Evolutionary conservation across 306 rosid genomes (phyloP).

Genomic region (Dryas alaskensis): DNA sequence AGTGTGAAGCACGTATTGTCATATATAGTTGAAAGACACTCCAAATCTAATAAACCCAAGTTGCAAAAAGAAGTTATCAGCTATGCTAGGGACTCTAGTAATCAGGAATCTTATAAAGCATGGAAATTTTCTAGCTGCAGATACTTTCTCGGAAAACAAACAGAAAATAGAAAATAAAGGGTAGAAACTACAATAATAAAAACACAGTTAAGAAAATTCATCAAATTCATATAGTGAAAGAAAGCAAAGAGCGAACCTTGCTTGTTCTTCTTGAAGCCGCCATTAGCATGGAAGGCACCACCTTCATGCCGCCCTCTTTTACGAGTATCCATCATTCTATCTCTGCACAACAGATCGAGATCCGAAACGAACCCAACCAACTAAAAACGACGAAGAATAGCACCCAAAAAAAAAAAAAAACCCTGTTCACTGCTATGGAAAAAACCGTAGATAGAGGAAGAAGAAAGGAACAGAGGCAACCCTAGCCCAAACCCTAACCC

Average conservation of each 20-base stretch:
- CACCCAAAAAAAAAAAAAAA: background rate
- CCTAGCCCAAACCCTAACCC: slow-evolving; percentile 50
- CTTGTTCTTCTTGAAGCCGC: slow-evolving; percentile 30
- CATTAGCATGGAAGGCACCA: slow-evolving; percentile 14
- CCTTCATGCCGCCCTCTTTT: slow-evolving; percentile 28
- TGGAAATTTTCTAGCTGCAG: background rate
- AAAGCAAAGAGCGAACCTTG: slow-evolving; percentile 20
- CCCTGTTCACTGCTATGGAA: background rate
- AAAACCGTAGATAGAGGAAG: background rate
- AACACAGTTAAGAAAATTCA: background rate
- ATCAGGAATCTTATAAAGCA: background rate
- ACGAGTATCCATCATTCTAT: slow-evolving; percentile 25
- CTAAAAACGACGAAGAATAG: background rate
- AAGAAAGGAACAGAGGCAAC: background rate
- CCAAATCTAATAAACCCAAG: background rate
- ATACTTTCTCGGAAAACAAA: background rate
- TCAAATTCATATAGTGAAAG: background rate
- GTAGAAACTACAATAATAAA: background rate
- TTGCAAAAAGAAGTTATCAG: background rate
- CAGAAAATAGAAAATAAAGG: background rate
- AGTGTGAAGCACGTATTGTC: background rate
- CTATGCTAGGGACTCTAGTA: background rate
- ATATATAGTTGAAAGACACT: background rate
- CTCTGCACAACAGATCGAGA: slow-evolving; percentile 32
- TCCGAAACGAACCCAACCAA: slow-evolving; percentile 29